These are phyloP conservation scores for Hygrophila difformis DNA, from an alignment of 257 asterid species.

Conservation along the genomic window DNA sequence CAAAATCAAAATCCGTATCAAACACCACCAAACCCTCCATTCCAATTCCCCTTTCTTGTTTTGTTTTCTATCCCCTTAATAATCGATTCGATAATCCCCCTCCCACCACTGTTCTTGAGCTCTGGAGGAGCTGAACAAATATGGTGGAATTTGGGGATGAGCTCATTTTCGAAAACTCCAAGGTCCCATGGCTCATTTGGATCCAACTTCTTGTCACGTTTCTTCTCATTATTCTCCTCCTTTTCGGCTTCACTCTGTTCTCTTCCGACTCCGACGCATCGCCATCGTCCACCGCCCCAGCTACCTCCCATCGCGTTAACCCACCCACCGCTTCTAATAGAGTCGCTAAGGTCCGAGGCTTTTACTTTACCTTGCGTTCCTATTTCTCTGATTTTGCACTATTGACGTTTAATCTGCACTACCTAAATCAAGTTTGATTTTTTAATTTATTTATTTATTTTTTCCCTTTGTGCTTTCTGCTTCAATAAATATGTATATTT, in stretches of 20 bases:
- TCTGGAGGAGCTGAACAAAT: constrained; percentile 7
- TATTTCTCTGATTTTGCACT: too few species aligned
- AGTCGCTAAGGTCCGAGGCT: constrained; percentile 22
- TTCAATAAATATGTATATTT: too few species aligned
- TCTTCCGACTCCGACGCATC: constrained; percentile 22
- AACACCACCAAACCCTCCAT: too few species aligned
- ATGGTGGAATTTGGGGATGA: constrained; percentile 70
- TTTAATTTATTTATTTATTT: too few species aligned
- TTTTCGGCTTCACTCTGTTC: constrained; percentile 40
- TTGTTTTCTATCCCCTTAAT: too few species aligned
- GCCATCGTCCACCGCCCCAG: constrained; percentile 18
- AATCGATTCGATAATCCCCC: too few species aligned
- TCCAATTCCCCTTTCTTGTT: too few species aligned
- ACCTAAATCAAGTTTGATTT: too few species aligned
- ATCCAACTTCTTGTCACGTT: constrained; percentile 54
- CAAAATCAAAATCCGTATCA: too few species aligned
- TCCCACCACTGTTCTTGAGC: too few species aligned
- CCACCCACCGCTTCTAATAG: constrained; percentile 22
- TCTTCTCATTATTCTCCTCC: constrained; percentile 50
- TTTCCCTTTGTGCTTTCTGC: too few species aligned
- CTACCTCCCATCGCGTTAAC: constrained; percentile 18
- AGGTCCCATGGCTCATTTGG: constrained; percentile 73
- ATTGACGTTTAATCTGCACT: too few species aligned
- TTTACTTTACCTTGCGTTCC: not conserved
- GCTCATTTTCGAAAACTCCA: constrained; percentile 47